Evolutionary conservation across 768 basidiomycete genomes (phyloP).

Genomic region (Clitopilus hobsonii): DNA sequence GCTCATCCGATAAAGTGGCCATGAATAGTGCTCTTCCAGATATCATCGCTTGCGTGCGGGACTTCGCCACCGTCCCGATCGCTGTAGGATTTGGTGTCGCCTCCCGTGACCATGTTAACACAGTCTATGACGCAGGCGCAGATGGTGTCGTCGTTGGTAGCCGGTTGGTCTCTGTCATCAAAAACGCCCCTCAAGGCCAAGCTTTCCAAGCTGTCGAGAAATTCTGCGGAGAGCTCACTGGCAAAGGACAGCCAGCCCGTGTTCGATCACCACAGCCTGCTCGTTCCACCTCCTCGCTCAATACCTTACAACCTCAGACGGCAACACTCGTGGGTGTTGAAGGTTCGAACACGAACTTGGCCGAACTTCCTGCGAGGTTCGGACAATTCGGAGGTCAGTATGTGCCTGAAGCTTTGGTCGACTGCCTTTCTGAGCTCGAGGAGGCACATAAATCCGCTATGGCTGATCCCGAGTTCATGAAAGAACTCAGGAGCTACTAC

Average conservation of each 20-base stretch:
- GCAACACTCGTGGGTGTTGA: conserved; percentile 22
- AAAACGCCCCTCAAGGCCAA: conserved; percentile 47
- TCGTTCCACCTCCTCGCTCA: conserved; percentile 20
- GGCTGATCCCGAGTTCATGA: conserved; percentile 86
- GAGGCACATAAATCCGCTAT: conserved; percentile 85
- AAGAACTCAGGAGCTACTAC: conserved; percentile 83
- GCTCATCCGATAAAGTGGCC: conserved; percentile 69
- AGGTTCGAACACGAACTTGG: conserved; percentile 27
- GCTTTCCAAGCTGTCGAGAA: conserved; percentile 52
- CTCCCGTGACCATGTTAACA: conserved; percentile 82
- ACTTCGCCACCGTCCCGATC: conserved; percentile 75
- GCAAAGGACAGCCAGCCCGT: conserved; percentile 31
- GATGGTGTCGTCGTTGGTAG: conserved; percentile 96
- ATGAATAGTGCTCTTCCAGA: conserved; percentile 79
- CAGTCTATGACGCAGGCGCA: conserved; percentile 82
- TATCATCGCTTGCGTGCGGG: conserved; percentile 78
- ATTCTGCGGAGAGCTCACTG: conserved; percentile 71
- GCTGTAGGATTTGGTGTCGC: conserved; percentile 98
- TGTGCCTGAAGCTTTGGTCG: conserved; percentile 94
- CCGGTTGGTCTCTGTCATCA: conserved; percentile 76
- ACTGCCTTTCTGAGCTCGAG: conserved; percentile 86
- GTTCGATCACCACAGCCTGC: conserved; percentile 25
- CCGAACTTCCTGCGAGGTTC: conserved; percentile 74
- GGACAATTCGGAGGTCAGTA: conserved; percentile 97
- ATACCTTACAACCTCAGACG: conserved; percentile 24